Conservation (phyloP, 495 filamentous ascomycete species). For the Oleoguttula mirabilis region DNA sequence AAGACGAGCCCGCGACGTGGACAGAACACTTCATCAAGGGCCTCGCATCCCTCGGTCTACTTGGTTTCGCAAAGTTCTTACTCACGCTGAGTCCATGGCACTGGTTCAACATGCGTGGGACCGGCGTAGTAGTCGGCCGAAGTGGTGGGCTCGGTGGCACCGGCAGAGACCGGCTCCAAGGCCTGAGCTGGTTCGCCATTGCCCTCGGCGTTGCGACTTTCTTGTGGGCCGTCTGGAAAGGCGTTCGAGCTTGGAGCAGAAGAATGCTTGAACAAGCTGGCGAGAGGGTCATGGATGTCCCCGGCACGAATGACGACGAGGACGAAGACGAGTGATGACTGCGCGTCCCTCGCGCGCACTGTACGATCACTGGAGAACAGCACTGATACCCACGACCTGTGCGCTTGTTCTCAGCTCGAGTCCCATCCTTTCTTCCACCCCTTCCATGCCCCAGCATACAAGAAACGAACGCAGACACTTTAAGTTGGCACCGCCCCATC, state of each 20-base stretch:
- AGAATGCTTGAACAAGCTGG: conserved; percentile 60
- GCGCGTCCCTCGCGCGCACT: neutral
- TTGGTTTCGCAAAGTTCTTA: conserved; percentile 75
- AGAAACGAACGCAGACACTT: conserved; percentile 49
- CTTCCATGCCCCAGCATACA: conserved; percentile 17
- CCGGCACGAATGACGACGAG: conserved; percentile 59
- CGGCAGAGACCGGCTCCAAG: conserved; percentile 60
- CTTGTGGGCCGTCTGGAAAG: conserved; percentile 69
- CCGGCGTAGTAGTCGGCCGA: conserved; percentile 37
- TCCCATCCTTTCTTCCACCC: neutral
- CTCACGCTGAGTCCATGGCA: conserved; percentile 61
- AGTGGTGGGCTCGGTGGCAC: conserved; percentile 40
- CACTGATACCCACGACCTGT: neutral
- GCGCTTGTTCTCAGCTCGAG: neutral
- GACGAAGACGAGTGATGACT: conserved; percentile 40
- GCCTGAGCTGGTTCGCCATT: conserved; percentile 65
- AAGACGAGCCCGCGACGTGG: conserved; percentile 50
- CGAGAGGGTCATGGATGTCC: conserved; percentile 71
- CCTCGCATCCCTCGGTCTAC: conserved; percentile 65
- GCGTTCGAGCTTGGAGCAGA: conserved; percentile 57
- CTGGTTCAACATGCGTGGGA: conserved; percentile 57
- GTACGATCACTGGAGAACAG: neutral
- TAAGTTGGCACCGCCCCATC: conserved; percentile 68
- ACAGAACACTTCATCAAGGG: conserved; percentile 78
- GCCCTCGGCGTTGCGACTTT: conserved; percentile 71